A percentile compares a stretch with the other conserved stretches of the same genome.
Evolutionary conservation across 1,284 basidiomycete species (phyloP).

Genomic region (Sporisorium iseilematis-ciliati): DNA sequence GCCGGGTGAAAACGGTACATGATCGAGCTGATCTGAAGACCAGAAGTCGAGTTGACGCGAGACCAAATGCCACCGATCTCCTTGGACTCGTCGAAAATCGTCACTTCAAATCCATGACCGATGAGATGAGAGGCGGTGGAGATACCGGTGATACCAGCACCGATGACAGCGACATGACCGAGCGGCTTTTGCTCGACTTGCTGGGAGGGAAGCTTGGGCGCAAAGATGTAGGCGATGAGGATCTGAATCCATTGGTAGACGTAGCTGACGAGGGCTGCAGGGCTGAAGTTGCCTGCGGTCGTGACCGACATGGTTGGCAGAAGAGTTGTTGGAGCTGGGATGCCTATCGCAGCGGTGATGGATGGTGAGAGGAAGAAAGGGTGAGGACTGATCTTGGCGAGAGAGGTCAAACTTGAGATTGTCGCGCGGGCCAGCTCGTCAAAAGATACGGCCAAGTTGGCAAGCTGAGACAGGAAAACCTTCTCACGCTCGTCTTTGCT

Average conservation of each 20-base stretch:
- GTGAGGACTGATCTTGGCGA: too few species aligned
- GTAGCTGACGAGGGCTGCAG: constrained; percentile 37
- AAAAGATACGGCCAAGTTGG: too few species aligned
- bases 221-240: constrained; percentile 57
- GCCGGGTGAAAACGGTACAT: constrained; percentile 70
- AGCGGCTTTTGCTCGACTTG: constrained; percentile 52
- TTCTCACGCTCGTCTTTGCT: too few species aligned
- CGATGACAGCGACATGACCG: constrained; percentile 69
- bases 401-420: too few species aligned
- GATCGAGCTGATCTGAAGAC: constrained; percentile 76
- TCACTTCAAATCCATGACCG: constrained; percentile 68
- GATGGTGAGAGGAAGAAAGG: background rate
- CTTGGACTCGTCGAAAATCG: constrained; percentile 67
- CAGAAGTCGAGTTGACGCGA: constrained; percentile 76
- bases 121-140: constrained; percentile 68
- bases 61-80: constrained; percentile 75
- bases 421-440: too few species aligned
- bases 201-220: constrained; percentile 54
- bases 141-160: constrained; percentile 70
- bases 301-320: constrained; percentile 25
- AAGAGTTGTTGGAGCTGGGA: too few species aligned
- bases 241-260: constrained; percentile 64
- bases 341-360: background rate
- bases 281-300: constrained; percentile 24
- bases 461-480: too few species aligned